A percentile compares a stretch with the other conserved stretches of the same genome.
Evolutionary conservation across 2,329 filamentous ascomycete genomes (phyloP).

Genomic region (Exophiala aquamarina): DNA sequence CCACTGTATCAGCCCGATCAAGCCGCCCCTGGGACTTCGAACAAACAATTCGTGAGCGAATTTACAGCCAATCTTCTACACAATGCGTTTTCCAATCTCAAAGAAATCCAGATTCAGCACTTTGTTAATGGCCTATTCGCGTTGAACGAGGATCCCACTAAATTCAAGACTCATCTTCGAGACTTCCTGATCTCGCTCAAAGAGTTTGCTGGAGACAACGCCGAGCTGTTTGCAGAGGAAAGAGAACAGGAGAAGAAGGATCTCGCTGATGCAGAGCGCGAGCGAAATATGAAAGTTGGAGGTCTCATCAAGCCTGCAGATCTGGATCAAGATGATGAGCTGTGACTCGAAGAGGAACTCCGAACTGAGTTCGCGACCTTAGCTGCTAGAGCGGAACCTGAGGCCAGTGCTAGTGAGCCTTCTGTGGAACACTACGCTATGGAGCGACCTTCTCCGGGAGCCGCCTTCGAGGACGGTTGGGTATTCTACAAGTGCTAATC

Average conservation of each 20-base stretch:
- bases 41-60: conserved; percentile 84
- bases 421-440: conserved; percentile 29
- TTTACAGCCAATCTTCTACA: conserved; percentile 83
- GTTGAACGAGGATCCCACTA: conserved; percentile 82
- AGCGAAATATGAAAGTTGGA: conserved; percentile 90
- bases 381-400: conserved; percentile 1
- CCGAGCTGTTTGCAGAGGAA: conserved; percentile 89
- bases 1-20: conserved; percentile 86
- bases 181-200: conserved; percentile 97
- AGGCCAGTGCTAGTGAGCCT: conserved; percentile 7
- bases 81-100: conserved; percentile 90
- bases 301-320: conserved; percentile 97
- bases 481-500: conserved; percentile 23
- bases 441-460: conserved; percentile 14
- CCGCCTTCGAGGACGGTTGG: conserved; percentile 22
- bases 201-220: conserved; percentile 94
- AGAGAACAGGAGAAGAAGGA: conserved; percentile 88
- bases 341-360: conserved; percentile 75
- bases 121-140: conserved; percentile 91
- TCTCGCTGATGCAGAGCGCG: conserved; percentile 82
- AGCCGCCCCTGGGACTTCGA: conserved; percentile 77
- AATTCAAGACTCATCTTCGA: conserved; percentile 92
- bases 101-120: conserved; percentile 80
- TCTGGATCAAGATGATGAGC: conserved; percentile 78
- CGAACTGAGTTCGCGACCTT: conserved; percentile 39